Base-by-base conservation (phyloP, 352 stramenopile species). In the Phytophthora chlamydospora region DNA sequence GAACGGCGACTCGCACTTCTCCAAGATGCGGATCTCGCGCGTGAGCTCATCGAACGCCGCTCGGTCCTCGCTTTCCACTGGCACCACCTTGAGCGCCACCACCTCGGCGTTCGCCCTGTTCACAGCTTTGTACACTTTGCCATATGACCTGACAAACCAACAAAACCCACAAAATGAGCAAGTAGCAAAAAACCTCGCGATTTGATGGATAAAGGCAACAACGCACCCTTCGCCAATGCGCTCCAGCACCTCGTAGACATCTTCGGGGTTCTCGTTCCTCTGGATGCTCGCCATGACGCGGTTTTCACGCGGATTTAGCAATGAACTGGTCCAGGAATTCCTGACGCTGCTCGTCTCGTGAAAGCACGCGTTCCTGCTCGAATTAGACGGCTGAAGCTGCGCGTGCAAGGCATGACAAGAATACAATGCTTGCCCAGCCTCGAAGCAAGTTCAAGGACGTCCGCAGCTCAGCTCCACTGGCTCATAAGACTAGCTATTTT, bases 21-120 rank as follows among this genome's bases (percentile, higher is more conserved):
- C 80, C 27, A 97, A 67, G 50, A 97, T 93, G 49, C 71, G 58
- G 53, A 97, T 97, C 71, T 97, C 90, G 21, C 88, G 86, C 29
- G 83, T 90, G 35, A 97, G 71, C 12, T 89, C 82, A 13, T 78
- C 56, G 24, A 79, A 74, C 13, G 72, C 76, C 17, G 58, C 73
- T 48, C 69, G 65, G 58, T 93, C 86, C 61, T 94, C 84, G 29
- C 54, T 76, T 41, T 97, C 89, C 32, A 95, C 62, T 12, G 90
- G 74, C 33, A 97, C 88, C 47, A 97, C 75, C 72, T 97, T 93
- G 60, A 93, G 70, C 36, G 85, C 87, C 29, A 95, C 80, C 13
- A 92, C 63, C 36, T 88, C 66, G n/a, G 81, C 80, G 11, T 32
- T 88, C 33, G 49, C 24, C 41, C 79, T 85, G 57, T 83, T 64